These are phyloP conservation scores for Colletotrichum navitas DNA, from an alignment of 2,329 filamentous ascomycete genomes.

Conservation along the genomic window DNA sequence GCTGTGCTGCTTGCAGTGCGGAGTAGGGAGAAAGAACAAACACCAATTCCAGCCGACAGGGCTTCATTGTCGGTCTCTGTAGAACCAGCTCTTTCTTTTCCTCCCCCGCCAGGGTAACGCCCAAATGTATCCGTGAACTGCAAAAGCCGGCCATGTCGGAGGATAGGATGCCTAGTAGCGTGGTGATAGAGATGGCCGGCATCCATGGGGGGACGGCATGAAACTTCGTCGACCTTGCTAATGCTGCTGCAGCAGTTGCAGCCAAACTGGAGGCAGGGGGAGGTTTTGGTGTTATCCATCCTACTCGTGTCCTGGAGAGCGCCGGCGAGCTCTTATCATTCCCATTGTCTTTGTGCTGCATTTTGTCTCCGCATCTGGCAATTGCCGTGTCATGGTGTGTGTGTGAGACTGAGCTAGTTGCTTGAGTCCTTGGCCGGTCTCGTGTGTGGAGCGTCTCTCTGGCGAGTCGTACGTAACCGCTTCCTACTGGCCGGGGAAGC, in stretches of 20 bases:
- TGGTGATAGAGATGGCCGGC: neutral
- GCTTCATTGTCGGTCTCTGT: conserved; percentile 10
- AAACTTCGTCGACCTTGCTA: neutral
- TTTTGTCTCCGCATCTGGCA: neutral
- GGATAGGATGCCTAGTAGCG: neutral
- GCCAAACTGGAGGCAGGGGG: neutral
- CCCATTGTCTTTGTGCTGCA: conserved; percentile 1
- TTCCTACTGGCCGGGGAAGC: conserved; percentile 33
- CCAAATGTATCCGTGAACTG: neutral
- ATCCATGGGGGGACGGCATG: neutral
- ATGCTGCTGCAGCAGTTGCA: neutral
- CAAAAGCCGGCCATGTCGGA: neutral
- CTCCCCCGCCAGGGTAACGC: too few relatives aligned
- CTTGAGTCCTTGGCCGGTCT: neutral
- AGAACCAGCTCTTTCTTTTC: neutral
- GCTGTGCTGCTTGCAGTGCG: conserved; percentile 3
- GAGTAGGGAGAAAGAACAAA: neutral
- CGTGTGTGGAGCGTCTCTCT: neutral
- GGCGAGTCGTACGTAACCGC: neutral
- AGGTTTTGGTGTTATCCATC: neutral
- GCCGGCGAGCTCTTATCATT: neutral
- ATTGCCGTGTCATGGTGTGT: neutral
- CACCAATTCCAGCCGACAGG: neutral
- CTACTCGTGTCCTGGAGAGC: neutral
- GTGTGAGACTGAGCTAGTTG: neutral